Conservation (phyloP, 495 filamentous ascomycete genomes). For the Friedmanniomyces endolithicus region DNA sequence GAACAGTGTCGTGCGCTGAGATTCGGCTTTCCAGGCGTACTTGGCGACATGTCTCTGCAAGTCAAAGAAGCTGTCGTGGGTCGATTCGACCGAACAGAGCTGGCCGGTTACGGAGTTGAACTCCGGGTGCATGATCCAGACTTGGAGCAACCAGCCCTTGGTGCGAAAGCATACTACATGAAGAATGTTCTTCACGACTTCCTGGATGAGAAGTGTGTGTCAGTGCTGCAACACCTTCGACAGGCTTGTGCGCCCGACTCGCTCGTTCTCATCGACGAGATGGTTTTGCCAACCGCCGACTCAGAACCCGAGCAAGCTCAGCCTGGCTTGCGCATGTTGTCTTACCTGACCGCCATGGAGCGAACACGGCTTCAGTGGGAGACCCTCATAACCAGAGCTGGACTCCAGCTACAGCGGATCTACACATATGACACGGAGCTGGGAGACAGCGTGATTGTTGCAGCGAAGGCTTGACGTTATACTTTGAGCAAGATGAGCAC, state of each 20-base stretch:
- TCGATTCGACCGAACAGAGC: background rate
- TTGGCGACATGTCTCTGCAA: background rate
- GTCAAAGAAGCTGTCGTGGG: background rate
- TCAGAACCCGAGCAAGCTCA: background rate
- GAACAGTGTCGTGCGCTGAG: background rate
- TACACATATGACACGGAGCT: background rate
- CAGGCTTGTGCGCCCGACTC: conserved; percentile 31
- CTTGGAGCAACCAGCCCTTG: conserved; percentile 2
- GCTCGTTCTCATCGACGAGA: conserved; percentile 36
- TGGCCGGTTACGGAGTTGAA: background rate
- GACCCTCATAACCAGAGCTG: background rate
- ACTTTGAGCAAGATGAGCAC: background rate
- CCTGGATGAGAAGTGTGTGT: conserved; percentile 30
- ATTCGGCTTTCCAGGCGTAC: background rate
- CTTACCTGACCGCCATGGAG: conserved; percentile 4
- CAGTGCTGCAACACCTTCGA: conserved; percentile 31
- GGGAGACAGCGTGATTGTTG: conserved; percentile 1
- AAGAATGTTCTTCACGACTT: conserved; percentile 38
- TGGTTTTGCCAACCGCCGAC: conserved; percentile 29
- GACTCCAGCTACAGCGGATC: background rate
- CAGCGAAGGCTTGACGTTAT: background rate
- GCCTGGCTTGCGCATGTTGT: background rate
- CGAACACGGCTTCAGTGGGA: conserved; percentile 1
- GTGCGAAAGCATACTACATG: conserved; percentile 37
- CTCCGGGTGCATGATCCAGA: background rate